These are phyloP conservation scores for Atkinsonella hypoxylon DNA, from an alignment of 2,329 filamentous ascomycete species.

Conservation along the genomic window DNA sequence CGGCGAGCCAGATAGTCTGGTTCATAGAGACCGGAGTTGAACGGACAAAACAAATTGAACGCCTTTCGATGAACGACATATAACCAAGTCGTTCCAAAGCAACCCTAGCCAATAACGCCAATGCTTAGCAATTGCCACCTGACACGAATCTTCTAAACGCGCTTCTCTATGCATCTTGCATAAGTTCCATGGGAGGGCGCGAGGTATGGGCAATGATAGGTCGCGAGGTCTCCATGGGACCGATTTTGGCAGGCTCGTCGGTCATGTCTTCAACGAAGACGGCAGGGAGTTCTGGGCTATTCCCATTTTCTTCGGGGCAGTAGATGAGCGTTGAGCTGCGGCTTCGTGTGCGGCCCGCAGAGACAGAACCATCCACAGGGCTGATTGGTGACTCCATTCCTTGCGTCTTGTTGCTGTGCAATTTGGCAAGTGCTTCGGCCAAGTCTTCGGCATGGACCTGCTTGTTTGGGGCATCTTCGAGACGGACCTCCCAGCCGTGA, in stretches of 20 bases:
- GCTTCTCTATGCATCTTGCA: constrained; percentile 29
- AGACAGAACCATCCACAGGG: constrained; percentile 17
- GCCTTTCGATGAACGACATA: neutral
- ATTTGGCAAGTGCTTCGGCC: constrained; percentile 50
- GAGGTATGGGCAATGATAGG: constrained; percentile 48
- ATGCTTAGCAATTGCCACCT: neutral
- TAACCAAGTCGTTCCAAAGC: neutral
- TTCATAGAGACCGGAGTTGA: neutral
- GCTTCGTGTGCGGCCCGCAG: constrained; percentile 31
- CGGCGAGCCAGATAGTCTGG: no score
- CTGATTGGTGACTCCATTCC: constrained; percentile 18
- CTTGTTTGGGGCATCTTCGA: constrained; percentile 61
- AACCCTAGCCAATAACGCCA: neutral
- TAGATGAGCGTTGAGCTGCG: constrained; percentile 56
- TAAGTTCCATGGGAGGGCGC: constrained; percentile 54
- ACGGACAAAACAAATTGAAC: neutral
- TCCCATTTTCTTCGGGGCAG: constrained; percentile 44
- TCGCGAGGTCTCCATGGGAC: constrained; percentile 28
- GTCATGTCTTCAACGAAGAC: constrained; percentile 59
- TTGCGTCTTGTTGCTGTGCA: constrained; percentile 34
- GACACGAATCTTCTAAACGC: neutral
- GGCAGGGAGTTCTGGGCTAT: constrained; percentile 45
- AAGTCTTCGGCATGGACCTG: constrained; percentile 58
- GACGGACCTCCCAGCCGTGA: constrained; percentile 55
- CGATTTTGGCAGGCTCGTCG: constrained; percentile 35